Evolutionary conservation across 2,329 filamentous ascomycete genomes (phyloP).

Genomic region (Neopestalotiopsis sp.): DNA sequence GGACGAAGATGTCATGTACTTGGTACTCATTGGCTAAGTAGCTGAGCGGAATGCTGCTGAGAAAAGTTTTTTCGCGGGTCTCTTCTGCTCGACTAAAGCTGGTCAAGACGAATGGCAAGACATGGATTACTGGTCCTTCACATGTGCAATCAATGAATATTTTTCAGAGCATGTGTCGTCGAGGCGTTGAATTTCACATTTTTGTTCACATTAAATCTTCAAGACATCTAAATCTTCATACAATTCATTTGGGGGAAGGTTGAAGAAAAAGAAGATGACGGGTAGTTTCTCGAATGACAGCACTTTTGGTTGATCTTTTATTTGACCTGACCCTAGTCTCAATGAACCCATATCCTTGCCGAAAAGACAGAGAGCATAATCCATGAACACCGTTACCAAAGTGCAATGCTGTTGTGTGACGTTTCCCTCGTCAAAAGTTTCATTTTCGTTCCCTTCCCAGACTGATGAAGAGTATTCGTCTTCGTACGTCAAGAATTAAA

Average conservation of each 20-base stretch:
- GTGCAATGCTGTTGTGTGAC: constrained; percentile 28
- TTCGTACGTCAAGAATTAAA: background rate
- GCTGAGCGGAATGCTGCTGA: too few species aligned
- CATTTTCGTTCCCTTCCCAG: constrained; percentile 21
- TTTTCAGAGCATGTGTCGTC: too few species aligned
- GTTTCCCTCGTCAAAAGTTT: constrained; percentile 22
- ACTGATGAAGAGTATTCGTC: background rate
- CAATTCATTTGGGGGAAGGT: background rate
- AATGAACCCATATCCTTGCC: constrained; percentile 39
- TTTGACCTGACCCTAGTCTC: constrained; percentile 39
- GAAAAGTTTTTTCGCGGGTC: too few species aligned
- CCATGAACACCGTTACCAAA: constrained; percentile 42
- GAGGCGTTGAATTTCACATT: background rate
- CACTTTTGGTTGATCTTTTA: constrained; percentile 38
- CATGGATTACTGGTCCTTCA: too few species aligned
- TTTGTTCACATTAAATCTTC: background rate
- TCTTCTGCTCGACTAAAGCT: too few species aligned
- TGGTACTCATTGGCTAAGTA: too few species aligned
- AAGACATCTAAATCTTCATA: background rate
- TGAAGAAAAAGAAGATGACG: background rate
- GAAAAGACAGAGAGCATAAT: constrained; percentile 37
- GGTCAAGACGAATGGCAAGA: too few species aligned
- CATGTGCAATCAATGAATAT: too few species aligned
- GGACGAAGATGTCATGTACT: too few species aligned
- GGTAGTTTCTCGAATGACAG: constrained; percentile 16